Evolutionary conservation across 2,329 filamentous ascomycete species (phyloP).

Genomic region (Venturia oleaginea): DNA sequence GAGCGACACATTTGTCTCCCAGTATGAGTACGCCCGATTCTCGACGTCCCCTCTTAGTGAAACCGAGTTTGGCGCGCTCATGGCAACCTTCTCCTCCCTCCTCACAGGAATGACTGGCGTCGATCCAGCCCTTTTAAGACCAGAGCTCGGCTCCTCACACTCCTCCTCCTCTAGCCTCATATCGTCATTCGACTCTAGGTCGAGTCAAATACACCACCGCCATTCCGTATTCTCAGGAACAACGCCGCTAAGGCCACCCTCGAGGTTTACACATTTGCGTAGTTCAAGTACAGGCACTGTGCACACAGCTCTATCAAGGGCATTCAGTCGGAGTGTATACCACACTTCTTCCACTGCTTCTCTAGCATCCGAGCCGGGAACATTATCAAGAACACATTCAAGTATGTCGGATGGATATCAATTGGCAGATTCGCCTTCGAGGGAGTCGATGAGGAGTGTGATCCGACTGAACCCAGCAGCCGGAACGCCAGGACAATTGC

Average conservation of each 20-base stretch:
- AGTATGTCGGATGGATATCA: neutral
- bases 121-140: neutral
- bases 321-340: neutral
- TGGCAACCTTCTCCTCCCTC: slow-evolving; percentile 76
- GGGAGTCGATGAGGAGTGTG: slow-evolving; percentile 16
- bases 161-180: slow-evolving; percentile 2
- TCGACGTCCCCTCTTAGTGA: slow-evolving; percentile 61
- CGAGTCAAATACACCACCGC: neutral
- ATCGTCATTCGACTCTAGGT: slow-evolving; percentile 2
- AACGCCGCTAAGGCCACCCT: neutral
- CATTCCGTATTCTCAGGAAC: slow-evolving; percentile 1
- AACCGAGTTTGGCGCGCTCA: slow-evolving; percentile 63
- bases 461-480: slow-evolving; percentile 21
- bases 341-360: slow-evolving; percentile 4
- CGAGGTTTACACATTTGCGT: slow-evolving; percentile 1
- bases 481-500: slow-evolving; percentile 22
- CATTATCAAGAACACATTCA: slow-evolving; percentile 3
- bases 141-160: neutral
- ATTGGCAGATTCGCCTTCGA: slow-evolving; percentile 4
- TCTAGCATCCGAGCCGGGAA: neutral
- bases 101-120: slow-evolving; percentile 59
- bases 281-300: slow-evolving; percentile 11
- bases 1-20: slow-evolving; percentile 53
- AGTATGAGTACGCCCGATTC: slow-evolving; percentile 82
- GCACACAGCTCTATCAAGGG: slow-evolving; percentile 4